A percentile compares a stretch with the other conserved stretches of the same genome.
These are phyloP conservation scores for Apostasia ramifera DNA, from an alignment of 106 monocot genomes.

Conservation along the genomic window DNA sequence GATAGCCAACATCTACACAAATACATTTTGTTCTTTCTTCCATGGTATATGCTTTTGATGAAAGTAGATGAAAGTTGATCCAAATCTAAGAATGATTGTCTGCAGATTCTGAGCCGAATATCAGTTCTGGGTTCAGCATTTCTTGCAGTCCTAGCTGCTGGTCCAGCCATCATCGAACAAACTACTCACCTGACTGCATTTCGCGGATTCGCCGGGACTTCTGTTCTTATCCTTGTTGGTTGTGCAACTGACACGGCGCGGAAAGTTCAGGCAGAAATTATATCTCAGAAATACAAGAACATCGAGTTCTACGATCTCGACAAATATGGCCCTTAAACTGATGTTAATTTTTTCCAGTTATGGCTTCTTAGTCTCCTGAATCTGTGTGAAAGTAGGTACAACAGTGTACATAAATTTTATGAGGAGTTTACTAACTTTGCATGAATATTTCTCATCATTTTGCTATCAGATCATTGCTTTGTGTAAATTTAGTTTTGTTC, in stretches of 20 bases:
- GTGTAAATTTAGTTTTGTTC: no score
- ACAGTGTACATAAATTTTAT: no score
- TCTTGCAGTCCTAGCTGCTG: slow-evolving; percentile 88
- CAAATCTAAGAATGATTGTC: not conserved
- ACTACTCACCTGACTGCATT: slow-evolving; percentile 88
- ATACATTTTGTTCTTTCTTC: not conserved
- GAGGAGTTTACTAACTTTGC: no score
- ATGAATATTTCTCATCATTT: no score
- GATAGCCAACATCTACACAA: not conserved
- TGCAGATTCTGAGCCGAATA: slow-evolving; percentile 81
- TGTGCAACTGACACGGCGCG: slow-evolving; percentile 97
- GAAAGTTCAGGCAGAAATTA: slow-evolving; percentile 97
- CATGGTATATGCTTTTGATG: not conserved
- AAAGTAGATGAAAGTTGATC: not conserved
- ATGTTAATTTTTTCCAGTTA: no score
- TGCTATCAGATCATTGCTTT: no score
- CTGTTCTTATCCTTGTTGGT: slow-evolving; percentile 91
- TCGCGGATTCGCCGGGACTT: slow-evolving; percentile 93
- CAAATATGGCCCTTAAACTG: slow-evolving; percentile 28
- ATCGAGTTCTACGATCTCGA: slow-evolving; percentile 86
- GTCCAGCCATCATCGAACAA: slow-evolving; percentile 84
- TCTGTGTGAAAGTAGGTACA: no score
- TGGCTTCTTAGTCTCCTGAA: no score
- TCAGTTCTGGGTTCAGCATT: slow-evolving; percentile 95
- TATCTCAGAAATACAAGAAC: slow-evolving; percentile 96